Conservation (phyloP, 2,329 filamentous ascomycete genomes). For the Graphilbum fragrans region DNA sequence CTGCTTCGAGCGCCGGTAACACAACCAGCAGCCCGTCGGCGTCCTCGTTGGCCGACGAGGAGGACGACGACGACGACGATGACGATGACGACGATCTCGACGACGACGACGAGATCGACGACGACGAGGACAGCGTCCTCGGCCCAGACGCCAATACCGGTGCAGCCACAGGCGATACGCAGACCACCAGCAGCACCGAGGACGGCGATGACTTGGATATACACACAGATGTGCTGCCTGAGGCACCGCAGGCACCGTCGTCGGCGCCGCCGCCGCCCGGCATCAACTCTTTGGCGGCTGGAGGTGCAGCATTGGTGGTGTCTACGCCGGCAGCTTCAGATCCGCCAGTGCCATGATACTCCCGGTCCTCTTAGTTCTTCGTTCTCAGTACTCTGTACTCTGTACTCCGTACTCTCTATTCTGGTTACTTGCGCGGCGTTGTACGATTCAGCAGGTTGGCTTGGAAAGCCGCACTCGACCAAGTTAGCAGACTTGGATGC, state of each 20-base stretch:
- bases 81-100: neutral
- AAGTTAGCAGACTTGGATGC: no score
- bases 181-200: neutral
- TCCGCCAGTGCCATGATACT: no score
- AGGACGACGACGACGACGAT: neutral
- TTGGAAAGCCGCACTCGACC: no score
- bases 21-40: constrained; percentile 1
- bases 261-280: constrained; percentile 9
- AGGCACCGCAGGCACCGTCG: constrained; percentile 10
- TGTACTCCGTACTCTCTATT: no score
- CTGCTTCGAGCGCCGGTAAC: neutral
- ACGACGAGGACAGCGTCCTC: neutral
- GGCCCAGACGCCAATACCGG: neutral
- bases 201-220: neutral
- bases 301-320: no score
- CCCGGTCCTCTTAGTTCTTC: no score
- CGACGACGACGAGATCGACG: neutral
- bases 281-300: constrained; percentile 10
- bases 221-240: neutral
- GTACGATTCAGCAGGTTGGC: no score
- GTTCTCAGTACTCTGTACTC: no score
- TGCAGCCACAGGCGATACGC: neutral
- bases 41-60: neutral
- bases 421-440: no score
- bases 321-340: neutral